Base-by-base conservation (phyloP, 441 rosid species). In the Hura crepitans region DNA sequence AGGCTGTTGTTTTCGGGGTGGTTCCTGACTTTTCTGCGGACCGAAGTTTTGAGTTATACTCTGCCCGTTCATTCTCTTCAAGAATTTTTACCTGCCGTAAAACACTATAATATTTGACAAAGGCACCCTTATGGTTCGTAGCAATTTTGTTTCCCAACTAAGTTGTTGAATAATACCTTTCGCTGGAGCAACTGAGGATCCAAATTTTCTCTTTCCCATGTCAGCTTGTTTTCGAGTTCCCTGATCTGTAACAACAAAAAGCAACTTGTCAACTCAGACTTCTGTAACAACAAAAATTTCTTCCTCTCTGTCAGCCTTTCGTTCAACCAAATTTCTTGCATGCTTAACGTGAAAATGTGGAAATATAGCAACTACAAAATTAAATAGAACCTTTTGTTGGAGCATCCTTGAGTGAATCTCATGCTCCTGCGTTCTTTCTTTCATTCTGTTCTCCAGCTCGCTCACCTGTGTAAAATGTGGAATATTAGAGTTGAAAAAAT, bases 331-430 rank as follows among this genome's bases (percentile, higher is more conserved):
- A 18, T 17, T 11, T 2, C 9, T 17, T 18, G 23, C 6, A 15
- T 51, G 8, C 4, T 51, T 51, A 25, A 51, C 9, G 2, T n/a
- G 22, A 5, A 22, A 25, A 51, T n/a, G 18, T 51, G 61, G n/a
- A n/a, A n/a, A n/a, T n/a, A n/a, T n/a, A n/a, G n/a, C n/a, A n/a
- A n/a, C n/a, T n/a, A n/a, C n/a, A n/a, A n/a, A n/a, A n/a, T n/a
- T n/a, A n/a, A n/a, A n/a, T n/a, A 65, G 43, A 50, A 81, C 85
- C 82, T 81, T 81, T 43, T 75, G 78, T 53, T 81, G 81, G 18
- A 81, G 78, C 49, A 30, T 72, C 70, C 60, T 69, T 4, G 83
- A 68, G 2, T 78, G 81, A 46, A 47, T 47, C 69, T 82, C 79
- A 65, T 65, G 78, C 55, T 74, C 79, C 18, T 43, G 70, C 62